Conservation (phyloP, 1,284 basidiomycete genomes). For the Kwoniella shivajii region DNA sequence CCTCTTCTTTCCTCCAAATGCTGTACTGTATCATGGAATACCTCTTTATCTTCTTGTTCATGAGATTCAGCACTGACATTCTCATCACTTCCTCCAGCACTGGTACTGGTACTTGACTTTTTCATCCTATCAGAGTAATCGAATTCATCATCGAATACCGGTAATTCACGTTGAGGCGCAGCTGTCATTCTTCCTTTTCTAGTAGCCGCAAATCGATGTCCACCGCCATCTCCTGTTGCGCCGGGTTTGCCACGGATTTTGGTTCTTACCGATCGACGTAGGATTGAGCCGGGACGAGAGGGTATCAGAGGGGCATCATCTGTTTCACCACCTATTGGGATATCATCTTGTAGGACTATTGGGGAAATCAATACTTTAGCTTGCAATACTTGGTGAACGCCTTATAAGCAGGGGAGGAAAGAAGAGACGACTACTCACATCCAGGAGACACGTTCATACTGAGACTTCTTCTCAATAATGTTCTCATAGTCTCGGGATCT, state of each 20-base stretch:
- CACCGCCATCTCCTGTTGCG: slow-evolving; percentile 71
- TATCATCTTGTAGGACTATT: slow-evolving; percentile 42
- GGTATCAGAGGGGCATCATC: slow-evolving; percentile 82
- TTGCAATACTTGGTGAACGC: neutral
- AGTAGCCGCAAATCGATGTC: slow-evolving; percentile 69
- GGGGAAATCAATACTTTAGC: neutral
- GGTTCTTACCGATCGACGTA: slow-evolving; percentile 88
- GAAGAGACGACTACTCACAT: slow-evolving; percentile 60
- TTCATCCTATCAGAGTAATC: slow-evolving; percentile 29
- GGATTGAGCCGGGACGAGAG: slow-evolving; percentile 78
- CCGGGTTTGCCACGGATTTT: slow-evolving; percentile 86
- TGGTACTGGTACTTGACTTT: slow-evolving; percentile 2
- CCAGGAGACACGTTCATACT: slow-evolving; percentile 83
- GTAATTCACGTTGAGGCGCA: slow-evolving; percentile 29
- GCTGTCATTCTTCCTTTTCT: slow-evolving; percentile 52
- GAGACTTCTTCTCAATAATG: slow-evolving; percentile 79
- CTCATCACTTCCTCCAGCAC: slow-evolving; percentile 27
- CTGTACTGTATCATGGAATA: slow-evolving; percentile 36
- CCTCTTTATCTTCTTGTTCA: slow-evolving; percentile 21
- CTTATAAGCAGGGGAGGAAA: neutral
- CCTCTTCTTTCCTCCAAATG: slow-evolving; percentile 32
- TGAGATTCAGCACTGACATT: slow-evolving; percentile 25
- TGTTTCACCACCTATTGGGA: slow-evolving; percentile 33
- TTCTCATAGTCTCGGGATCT: slow-evolving; percentile 80
- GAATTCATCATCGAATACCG: slow-evolving; percentile 33